Evolutionary conservation across 768 basidiomycete genomes (phyloP), one percentile per base, ranked within the genome.

Genomic region (Tulasnella sp.): DNA sequence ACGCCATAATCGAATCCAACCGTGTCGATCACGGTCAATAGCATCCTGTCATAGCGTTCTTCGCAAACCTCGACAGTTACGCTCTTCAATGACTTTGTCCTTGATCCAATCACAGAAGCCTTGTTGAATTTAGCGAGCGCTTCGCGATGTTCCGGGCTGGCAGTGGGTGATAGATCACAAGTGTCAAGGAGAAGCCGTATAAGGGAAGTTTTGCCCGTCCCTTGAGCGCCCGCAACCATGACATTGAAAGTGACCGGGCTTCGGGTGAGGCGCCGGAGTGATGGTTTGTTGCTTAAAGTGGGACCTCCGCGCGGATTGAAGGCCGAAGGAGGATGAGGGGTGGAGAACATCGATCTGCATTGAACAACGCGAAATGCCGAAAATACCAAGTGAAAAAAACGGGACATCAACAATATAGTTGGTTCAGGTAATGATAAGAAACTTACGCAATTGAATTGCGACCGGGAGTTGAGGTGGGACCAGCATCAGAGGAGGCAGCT

Each of bases 131-230:
- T 69, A 35, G 79, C 74, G 48, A 87, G 66, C 8, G 76, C 74
- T 7, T 72, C 70, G 48, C 72, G 73, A 61, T 90, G 87, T 61
- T 86, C 83, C 16, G 70, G 67, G 0, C 83, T 83, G n/a, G 85
- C 81, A 5, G 71, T 68, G 4, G 86, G 78, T 5, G 87, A 86
- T 35, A 86, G 71, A 59, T 87, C 84, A 27, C 86, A 83, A 12
- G 88, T 91, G 59, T 88, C 83, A 19, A 91, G 72, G 42, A 91
- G 69, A 37, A 90, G 70, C 19, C 83, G 78, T 34, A 90, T 68
- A 3, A 91, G 69, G 19, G 84, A 84, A 0, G 87, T 87, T 68
- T 91, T 90, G 46, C 88, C 88, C 2, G 83, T 86, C 67, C 81
- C 79, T 22, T 48, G 20, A 42, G 43, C 45, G 27, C 55, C 55